Evolutionary conservation across 108 stramenopile species (phyloP), one percentile per base, ranked within the genome.

Genomic region (Cyclotella baltica): DNA sequence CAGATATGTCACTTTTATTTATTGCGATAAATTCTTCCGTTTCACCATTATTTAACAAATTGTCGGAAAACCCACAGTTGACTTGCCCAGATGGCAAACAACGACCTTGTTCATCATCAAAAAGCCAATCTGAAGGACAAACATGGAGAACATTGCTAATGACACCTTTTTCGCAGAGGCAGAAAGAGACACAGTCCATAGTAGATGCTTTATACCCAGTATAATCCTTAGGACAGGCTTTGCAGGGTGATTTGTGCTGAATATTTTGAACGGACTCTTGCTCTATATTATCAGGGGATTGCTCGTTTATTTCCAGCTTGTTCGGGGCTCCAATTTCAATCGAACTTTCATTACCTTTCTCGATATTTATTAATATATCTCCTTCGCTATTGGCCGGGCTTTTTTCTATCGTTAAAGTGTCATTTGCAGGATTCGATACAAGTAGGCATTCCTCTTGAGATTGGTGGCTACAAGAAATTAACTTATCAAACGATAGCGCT

Each of bases 81-180:
- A n/a, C 58, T 59, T 59, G 29, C 6, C 30, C 58, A 9, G 33
- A 8, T 16, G 58, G 58, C 29, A 59, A 28, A 33, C 58, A 59
- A 29, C 33, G 58, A 30, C 29, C 29, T 33, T 59, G 28, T 10
- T 59, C 33, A 10, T 59, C 33, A n/a, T 59, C 58, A 59, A 59
- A 59, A 4, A 59, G 6, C 58, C 58, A 59, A 30, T 59, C 58
- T 19, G 58, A 59, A 9, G 58, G 58, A 30, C 58, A 59, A 30
- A 28, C 58, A 33, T 33, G 30, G 5, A 59, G 33, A 30, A 59
- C 29, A 29, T 30, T 3, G 30, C 33, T 33, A 6, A 59, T 23
- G 2, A 59, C 28, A 15, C 58, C 58, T 5, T 59, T 30, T 30
- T 59, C 29, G 18, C 58, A 59, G 29, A 59, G 58, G 18, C 58